Evolutionary conservation across 2,329 filamentous ascomycete genomes (phyloP), one percentile per base, ranked within the genome.

Genomic region (Colletotrichum agaves): DNA sequence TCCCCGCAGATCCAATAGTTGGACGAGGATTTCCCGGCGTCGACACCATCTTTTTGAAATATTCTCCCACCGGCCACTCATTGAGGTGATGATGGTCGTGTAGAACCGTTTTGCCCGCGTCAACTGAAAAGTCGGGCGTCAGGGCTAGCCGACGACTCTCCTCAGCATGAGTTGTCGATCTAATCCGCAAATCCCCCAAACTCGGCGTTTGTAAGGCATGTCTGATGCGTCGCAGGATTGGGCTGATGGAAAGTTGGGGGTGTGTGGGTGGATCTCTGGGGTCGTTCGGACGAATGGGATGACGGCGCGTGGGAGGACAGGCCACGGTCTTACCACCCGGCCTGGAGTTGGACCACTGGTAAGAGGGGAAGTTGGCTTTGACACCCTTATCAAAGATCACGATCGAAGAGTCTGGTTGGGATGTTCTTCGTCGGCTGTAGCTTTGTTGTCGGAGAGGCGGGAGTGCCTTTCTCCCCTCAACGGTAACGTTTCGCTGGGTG

Each of bases 281-380:
- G 52, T 8, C 13, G 21, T 56, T 56, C 21, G 52, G 52, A 56
- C 31, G 52, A n/a, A 21, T 56, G 52, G 52, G 52, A 56, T 56
- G 52, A 56, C 37, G 21, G 52, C 37, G 52, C 37, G 33, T 43
- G 37, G 37, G 52, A 27, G 37, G 37, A 43, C 37, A 56, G 35
- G 19, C 52, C 52, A 43, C 37, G 3, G 52, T 56, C 52, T 56
- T 33, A 43, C 37, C 52, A 56, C 37, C 52, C n/a, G 21, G 37
- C 17, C 35, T 3, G 10, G 52, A 7, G 43, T 53, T n/a, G 47
- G 47, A 52, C 27, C 27, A 27, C 47, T 52, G 47, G 5, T 52
- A 31, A 7, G 23, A 11, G 10, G 33, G 15, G 47, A 31, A 5
- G 3, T 17, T 35, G 47, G 27, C 15, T 35, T 35, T 15, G 23